phyloP scores from a whole-genome alignment of 208 protist species.

The Leishmania gerbilli region DNA sequence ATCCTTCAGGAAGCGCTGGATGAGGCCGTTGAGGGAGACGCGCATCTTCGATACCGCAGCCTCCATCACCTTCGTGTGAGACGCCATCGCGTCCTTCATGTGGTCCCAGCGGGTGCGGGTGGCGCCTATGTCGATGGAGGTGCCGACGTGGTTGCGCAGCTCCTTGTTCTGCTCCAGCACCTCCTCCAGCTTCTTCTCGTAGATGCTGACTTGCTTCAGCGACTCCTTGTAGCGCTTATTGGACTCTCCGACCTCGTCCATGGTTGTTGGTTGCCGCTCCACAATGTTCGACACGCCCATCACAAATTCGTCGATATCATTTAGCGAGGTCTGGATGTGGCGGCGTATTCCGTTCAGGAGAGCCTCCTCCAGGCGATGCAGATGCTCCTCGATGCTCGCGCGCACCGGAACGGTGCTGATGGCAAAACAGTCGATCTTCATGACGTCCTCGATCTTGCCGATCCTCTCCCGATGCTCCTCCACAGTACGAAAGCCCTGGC shows the following conservation, averaged over 20 bases:
- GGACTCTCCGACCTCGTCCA: constrained; percentile 93
- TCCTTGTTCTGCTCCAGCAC: constrained; percentile 89
- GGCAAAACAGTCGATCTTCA: constrained; percentile 94
- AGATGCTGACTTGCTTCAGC: constrained; percentile 51
- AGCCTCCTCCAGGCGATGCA: constrained; percentile 89
- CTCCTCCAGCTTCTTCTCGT: constrained; percentile 67
- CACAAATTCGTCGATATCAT: constrained; percentile 90
- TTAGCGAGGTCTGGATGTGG: constrained; percentile 61
- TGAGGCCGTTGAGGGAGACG: constrained; percentile 80
- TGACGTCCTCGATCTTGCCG: constrained; percentile 86
- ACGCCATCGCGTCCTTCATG: constrained; percentile 87
- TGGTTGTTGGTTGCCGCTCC: constrained; percentile 87
- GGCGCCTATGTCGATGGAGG: constrained; percentile 73
- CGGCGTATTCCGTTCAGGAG: constrained; percentile 87
- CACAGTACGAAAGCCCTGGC: constrained; percentile 87
- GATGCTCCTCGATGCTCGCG: constrained; percentile 91
- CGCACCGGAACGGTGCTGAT: constrained; percentile 93
- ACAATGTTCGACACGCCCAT: constrained; percentile 87
- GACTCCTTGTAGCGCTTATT: constrained; percentile 82
- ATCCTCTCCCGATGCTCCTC: constrained; percentile 87
- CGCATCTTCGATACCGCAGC: constrained; percentile 89
- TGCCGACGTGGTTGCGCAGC: constrained; percentile 75
- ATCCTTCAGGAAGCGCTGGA: constrained; percentile 88
- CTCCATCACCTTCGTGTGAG: constrained; percentile 92
- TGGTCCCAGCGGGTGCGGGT: constrained; percentile 93